Evolutionary conservation across 2,329 filamentous ascomycete genomes (phyloP), one percentile per base, ranked within the genome.

Genomic region (Colletotrichum tamarilloi): DNA sequence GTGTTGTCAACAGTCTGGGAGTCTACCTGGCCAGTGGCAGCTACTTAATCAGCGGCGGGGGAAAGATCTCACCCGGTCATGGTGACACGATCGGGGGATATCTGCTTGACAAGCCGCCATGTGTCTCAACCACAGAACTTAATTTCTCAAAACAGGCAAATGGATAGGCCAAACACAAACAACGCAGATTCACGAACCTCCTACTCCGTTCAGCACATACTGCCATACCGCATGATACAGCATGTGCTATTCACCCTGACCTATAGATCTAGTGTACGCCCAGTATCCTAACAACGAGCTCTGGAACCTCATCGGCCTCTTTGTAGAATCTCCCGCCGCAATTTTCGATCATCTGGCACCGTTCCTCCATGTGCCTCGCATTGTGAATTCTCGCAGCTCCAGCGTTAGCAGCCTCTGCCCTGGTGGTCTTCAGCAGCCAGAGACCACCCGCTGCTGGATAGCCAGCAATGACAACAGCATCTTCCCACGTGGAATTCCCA

Each of bases 301-400:
- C 5, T 19, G 60, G 60, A 32, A 42, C 19, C 24, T 63, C 24
- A 9, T 63, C 22, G 5, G 11, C n/a, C 14, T 52, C 26, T n/a
- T 42, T 38, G 19, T 52, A 63, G 11, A 63, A 63, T 2, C 8
- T 63, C 6, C 38, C 60, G 9, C 42, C 60, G 5, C 38, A 30
- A 12, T 55, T 55, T 16, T 38, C 62, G 8, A 64, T 64, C 46
- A n/a, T 12, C n/a, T 5, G 26, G 30, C 62, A 64, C 2, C 49
- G 19, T 24, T 64, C 62, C 19, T 56, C 46, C 62, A 64, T 64
- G 26, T n/a, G n/a, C 26, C 24, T 30, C n/a, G 66, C 24, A 38
- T 62, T 58, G 56, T 62, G 49, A 14, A 46, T 62, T n/a, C n/a
- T 52, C 8, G 28, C 65, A 28, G 22, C 30, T n/a, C 66, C 66